Percentiles rank a stretch among this genome's conserved stretches.
These are phyloP conservation scores for Cystobasidium tubakii DNA, from an alignment of 768 basidiomycete genomes.

Conservation along the genomic window DNA sequence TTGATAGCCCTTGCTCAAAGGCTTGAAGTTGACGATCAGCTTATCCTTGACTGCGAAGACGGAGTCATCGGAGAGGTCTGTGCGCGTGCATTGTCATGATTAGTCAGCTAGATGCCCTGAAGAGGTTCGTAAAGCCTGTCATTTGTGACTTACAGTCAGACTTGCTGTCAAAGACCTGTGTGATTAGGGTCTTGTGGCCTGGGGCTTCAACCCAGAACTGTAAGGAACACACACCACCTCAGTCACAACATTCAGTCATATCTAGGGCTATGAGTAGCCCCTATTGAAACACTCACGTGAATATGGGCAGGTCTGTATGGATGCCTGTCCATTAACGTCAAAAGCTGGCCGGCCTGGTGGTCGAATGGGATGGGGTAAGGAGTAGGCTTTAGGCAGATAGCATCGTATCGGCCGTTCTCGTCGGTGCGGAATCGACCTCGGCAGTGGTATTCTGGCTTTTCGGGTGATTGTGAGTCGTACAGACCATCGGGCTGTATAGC, in stretches of 20 bases:
- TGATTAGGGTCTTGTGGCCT: slow-evolving; percentile 44
- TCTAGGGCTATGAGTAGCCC: too few species aligned
- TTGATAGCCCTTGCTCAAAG: slow-evolving; percentile 23
- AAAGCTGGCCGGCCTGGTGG: slow-evolving; percentile 41
- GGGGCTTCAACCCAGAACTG: slow-evolving; percentile 42
- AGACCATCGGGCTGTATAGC: slow-evolving; percentile 40
- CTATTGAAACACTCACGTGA: slow-evolving; percentile 38
- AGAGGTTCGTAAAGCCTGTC: not conserved
- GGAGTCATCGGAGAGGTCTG: slow-evolving; percentile 45
- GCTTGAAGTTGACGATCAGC: slow-evolving; percentile 42
- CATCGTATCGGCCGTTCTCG: slow-evolving; percentile 41
- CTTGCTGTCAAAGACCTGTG: slow-evolving; percentile 44
- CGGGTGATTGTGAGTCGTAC: slow-evolving; percentile 45
- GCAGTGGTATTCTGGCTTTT: slow-evolving; percentile 46
- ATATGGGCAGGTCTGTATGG: slow-evolving; percentile 43
- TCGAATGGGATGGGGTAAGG: slow-evolving; percentile 47
- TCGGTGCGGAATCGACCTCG: slow-evolving; percentile 46
- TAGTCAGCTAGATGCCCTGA: not conserved
- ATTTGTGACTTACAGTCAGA: slow-evolving; percentile 41
- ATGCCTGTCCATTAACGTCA: slow-evolving; percentile 44
- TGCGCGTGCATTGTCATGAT: not conserved
- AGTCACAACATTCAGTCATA: too few species aligned
- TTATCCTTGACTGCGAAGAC: slow-evolving; percentile 46
- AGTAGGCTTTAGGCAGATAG: slow-evolving; percentile 42
- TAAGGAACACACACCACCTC: not conserved